Evolutionary conservation across 2,329 filamentous ascomycete genomes (phyloP).

Genomic region (Penicillium sp.): DNA sequence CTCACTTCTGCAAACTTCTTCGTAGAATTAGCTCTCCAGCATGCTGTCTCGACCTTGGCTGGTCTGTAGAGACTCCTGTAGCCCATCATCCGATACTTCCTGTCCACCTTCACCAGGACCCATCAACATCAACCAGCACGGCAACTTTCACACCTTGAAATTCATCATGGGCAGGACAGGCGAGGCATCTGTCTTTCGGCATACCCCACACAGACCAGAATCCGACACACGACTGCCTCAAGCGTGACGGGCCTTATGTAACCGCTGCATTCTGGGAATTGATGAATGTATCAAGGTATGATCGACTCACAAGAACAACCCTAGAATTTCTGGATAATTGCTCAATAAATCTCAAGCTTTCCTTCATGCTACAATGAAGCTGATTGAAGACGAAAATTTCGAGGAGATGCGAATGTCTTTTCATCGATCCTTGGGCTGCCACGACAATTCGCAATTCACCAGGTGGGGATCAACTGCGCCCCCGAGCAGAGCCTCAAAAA

Average conservation of each 20-base stretch:
- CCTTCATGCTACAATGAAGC: background rate
- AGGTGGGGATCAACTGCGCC: background rate
- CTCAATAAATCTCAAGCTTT: background rate
- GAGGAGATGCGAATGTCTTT: background rate
- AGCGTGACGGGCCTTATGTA: background rate
- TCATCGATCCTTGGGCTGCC: too few relatives aligned
- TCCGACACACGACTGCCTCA: too few relatives aligned
- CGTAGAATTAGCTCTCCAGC: slow-evolving; percentile 6
- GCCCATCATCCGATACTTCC: background rate
- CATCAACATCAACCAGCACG: background rate
- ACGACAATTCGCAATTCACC: too few relatives aligned
- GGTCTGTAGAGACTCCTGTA: background rate
- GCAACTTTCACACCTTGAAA: background rate
- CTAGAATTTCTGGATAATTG: background rate
- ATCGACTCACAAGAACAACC: background rate
- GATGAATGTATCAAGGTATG: background rate
- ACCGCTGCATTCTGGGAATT: background rate
- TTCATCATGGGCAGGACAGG: background rate
- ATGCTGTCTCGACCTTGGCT: background rate
- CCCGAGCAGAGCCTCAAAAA: background rate
- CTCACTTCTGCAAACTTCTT: background rate
- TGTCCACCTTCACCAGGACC: background rate
- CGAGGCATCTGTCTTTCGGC: background rate
- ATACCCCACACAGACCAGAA: too few relatives aligned
- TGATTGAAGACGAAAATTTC: background rate